Base-by-base conservation (phyloP, 352 stramenopile species). In the Vaucheria bursata region DNA sequence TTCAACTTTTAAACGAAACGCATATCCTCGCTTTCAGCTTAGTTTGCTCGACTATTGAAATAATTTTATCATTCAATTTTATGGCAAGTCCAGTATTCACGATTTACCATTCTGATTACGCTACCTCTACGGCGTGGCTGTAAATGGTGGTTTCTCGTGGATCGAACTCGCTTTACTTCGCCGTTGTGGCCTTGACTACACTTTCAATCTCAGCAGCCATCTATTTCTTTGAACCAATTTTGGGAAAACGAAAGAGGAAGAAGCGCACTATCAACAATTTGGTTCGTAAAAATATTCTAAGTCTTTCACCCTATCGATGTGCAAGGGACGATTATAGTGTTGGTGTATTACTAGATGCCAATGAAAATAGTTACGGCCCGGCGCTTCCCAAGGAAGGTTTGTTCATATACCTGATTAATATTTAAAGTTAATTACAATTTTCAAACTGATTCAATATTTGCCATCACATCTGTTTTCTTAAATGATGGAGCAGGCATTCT, bases 341-440 rank as follows among this genome's bases (percentile, higher is more conserved):
- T 4, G 93, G 94, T 31, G 92, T 98, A 71, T 84, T 99, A 34
- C 87, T 99, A 75, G 95, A 99, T 86, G 95, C 94, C 66, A 99
- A 99, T 77, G 95, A 99, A 87, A 99, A 99, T 87, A 96, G 92
- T 69, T 88, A 96, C 34, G 94, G 95, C 18, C n/a, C n/a, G n/a
- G n/a, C n/a, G n/a, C n/a, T n/a, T n/a, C n/a, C n/a, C n/a, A n/a
- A 7, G 52, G 5, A 4, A 2, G 36, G 5, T 8, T 7, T 67
- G 34, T 4, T 67, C 36, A 7, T 0, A 33, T 67, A 7, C 34
- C 2, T 6, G 5, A 33, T 34, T 18, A 70, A 25, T 33, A 25
- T 25, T 18, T 4, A 8, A 33, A 33, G 1, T 36, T 34, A 25
- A 70, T 70, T 29, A 6, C 18, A 36, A 29, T 74, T 32, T 33